These are phyloP conservation scores for Fusarium liriodendri DNA, from an alignment of 2,329 filamentous ascomycete species.

Conservation along the genomic window DNA sequence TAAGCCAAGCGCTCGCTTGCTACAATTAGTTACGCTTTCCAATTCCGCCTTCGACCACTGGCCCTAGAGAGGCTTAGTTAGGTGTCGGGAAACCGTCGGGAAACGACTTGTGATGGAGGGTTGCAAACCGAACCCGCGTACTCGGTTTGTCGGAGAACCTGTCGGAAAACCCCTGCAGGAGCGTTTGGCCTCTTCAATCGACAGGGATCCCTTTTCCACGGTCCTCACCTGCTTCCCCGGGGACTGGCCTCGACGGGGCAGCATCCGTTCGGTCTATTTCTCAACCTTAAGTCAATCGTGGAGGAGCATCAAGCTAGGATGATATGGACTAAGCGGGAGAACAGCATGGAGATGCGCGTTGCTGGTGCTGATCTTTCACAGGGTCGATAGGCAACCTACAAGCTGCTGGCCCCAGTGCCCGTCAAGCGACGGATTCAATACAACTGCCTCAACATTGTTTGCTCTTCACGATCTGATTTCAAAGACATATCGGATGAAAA, in stretches of 20 bases:
- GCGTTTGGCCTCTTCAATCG: neutral
- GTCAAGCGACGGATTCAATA: neutral
- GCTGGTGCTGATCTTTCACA: neutral
- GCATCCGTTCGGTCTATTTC: neutral
- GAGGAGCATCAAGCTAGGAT: neutral
- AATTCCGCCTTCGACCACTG: neutral
- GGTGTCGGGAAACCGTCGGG: neutral
- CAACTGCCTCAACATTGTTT: neutral
- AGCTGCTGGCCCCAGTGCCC: neutral
- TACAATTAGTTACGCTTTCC: neutral
- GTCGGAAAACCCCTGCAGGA: neutral
- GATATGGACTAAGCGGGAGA: neutral
- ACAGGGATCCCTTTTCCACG: neutral
- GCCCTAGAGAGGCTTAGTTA: neutral
- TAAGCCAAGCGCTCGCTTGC: neutral
- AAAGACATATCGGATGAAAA: neutral
- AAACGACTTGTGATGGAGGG: neutral
- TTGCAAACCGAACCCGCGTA: neutral
- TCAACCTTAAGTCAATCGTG: neutral
- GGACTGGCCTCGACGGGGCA: neutral
- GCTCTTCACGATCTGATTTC: neutral
- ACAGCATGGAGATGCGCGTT: neutral
- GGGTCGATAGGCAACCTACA: neutral
- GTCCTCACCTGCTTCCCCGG: neutral
- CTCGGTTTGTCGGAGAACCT: neutral